Evolutionary conservation across 108 stramenopile genomes (phyloP).

Genomic region (Cyclotella sp.): DNA sequence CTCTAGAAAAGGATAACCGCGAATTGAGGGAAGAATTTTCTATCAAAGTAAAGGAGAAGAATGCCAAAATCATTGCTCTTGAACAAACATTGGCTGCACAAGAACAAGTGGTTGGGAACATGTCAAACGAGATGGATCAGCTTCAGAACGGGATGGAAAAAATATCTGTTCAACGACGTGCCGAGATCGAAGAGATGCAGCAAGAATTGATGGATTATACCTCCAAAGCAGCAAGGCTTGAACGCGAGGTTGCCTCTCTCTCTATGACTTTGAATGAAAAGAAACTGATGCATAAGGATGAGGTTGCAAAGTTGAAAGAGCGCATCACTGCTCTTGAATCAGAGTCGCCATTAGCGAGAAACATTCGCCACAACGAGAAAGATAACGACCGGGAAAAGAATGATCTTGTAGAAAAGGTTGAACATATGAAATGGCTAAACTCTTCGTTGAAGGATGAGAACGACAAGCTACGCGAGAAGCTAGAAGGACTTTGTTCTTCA

Average conservation of each 20-base stretch:
- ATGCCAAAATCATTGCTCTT: constrained; percentile 70
- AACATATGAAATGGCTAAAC: constrained; percentile 73
- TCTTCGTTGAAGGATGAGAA: constrained; percentile 78
- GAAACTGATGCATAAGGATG: constrained; percentile 68
- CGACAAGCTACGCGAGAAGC: constrained; percentile 58
- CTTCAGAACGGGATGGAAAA: constrained; percentile 82
- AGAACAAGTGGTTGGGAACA: constrained; percentile 76
- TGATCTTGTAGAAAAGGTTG: constrained; percentile 67
- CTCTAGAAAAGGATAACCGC: constrained; percentile 60
- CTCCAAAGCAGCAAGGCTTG: constrained; percentile 56
- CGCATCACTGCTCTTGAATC: constrained; percentile 56
- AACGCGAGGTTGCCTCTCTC: constrained; percentile 71
- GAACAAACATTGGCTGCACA: constrained; percentile 84
- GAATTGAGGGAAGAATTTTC: constrained; percentile 62
- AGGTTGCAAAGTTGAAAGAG: constrained; percentile 72
- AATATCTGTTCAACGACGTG: constrained; percentile 63
- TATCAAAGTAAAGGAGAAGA: constrained; percentile 66
- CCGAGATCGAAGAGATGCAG: constrained; percentile 88
- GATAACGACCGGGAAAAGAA: constrained; percentile 51
- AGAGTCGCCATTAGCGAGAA: constrained; percentile 50
- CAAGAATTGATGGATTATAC: constrained; percentile 79
- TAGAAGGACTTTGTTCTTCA: constrained; percentile 36
- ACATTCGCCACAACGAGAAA: constrained; percentile 23
- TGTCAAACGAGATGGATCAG: constrained; percentile 88
- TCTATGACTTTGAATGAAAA: constrained; percentile 75